A percentile compares a stretch with the other conserved stretches of the same genome.
Conservation (phyloP, 2,329 filamentous ascomycete genomes). For the Colletotrichum falcatum region DNA sequence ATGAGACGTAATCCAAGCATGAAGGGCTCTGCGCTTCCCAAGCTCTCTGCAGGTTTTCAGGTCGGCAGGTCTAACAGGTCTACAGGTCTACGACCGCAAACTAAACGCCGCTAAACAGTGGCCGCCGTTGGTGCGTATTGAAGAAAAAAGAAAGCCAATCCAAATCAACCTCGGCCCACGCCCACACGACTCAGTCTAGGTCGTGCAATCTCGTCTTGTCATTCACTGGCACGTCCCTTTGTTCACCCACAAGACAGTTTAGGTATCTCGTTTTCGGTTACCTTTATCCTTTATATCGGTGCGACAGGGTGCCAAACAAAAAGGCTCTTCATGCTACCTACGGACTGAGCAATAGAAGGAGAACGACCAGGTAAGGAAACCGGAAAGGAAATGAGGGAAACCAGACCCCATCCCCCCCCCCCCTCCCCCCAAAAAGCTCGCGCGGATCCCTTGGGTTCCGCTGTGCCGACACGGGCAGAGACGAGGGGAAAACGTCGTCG, state of each 20-base stretch:
- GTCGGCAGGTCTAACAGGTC: too few species aligned
- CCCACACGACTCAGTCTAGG: not conserved
- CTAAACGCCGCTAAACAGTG: not conserved
- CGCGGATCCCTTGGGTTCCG: not conserved
- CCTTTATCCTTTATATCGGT: not conserved
- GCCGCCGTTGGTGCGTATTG: not conserved
- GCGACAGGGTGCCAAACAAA: not conserved
- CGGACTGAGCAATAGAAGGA: not conserved
- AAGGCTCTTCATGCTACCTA: not conserved
- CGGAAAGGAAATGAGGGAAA: not conserved
- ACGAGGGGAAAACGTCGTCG: not conserved
- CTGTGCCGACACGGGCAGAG: not conserved
- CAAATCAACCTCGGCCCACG: not conserved
- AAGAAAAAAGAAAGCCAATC: not conserved
- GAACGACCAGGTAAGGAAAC: not conserved
- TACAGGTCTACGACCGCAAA: not conserved
- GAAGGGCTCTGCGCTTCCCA: not conserved
- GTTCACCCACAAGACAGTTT: not conserved
- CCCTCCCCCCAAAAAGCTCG: not conserved
- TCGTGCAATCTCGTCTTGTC: not conserved
- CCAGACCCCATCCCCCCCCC: not conserved
- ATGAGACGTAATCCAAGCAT: not conserved
- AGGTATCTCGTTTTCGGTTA: not conserved
- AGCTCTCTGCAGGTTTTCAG: not conserved
- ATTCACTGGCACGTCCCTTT: not conserved